phyloP scores from a whole-genome alignment of 2,329 filamentous ascomycete genomes.

The Ceratocystis alfenasii region DNA sequence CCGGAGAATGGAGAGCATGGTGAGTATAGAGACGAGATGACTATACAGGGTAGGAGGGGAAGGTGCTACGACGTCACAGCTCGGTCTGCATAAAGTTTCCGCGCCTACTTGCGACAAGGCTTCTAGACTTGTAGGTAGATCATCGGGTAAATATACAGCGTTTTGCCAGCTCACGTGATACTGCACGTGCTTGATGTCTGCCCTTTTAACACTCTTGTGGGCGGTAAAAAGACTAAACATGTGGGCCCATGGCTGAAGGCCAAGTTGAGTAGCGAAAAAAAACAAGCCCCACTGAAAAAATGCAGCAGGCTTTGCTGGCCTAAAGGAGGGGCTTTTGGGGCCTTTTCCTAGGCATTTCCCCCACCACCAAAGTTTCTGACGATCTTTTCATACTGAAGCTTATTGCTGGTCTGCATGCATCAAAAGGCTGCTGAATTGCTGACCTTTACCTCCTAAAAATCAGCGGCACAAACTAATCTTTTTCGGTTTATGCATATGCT shows the following conservation, averaged over 20 bases:
- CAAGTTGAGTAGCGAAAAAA: not conserved
- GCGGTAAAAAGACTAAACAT: too few species aligned
- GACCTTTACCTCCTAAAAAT: not conserved
- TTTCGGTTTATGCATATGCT: not conserved
- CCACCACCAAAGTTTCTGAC: slow-evolving; percentile 5
- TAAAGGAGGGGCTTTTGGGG: not conserved
- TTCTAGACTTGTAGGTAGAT: not conserved
- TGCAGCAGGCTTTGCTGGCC: slow-evolving; percentile 1
- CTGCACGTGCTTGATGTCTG: not conserved
- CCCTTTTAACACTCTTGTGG: not conserved
- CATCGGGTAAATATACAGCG: not conserved
- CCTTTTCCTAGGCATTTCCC: not conserved
- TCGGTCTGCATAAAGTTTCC: not conserved
- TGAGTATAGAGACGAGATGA: not conserved
- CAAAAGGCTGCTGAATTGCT: slow-evolving; percentile 3
- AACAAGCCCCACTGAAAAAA: slow-evolving; percentile 8
- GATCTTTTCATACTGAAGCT: not conserved
- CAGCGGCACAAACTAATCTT: not conserved
- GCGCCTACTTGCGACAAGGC: not conserved
- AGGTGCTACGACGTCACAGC: not conserved
- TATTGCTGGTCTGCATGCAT: not conserved
- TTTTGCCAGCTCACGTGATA: not conserved
- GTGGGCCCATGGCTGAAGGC: too few species aligned
- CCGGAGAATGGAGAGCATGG: slow-evolving; percentile 6
- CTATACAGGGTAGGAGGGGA: not conserved